Percentiles rank a stretch among this genome's conserved stretches.
Evolutionary conservation across 2,329 filamentous ascomycete species (phyloP).

Genomic region (Zymoseptoria ardabiliae): DNA sequence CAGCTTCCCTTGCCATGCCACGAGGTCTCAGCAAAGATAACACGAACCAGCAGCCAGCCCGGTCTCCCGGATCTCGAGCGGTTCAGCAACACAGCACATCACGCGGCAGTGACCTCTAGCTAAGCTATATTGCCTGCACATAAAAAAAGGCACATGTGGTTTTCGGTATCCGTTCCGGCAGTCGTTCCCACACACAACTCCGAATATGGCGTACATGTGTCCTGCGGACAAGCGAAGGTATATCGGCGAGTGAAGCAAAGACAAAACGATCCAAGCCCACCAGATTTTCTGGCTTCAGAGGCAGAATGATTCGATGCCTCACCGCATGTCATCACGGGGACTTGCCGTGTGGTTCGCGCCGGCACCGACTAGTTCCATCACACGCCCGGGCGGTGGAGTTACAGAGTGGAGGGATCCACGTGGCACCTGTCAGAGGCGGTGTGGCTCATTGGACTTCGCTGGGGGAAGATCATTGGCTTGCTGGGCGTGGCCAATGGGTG

Average conservation of each 20-base stretch:
- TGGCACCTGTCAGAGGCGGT: neutral
- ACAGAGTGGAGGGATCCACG: neutral
- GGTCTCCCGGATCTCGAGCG: no score
- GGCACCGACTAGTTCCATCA: neutral
- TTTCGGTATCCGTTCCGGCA: no score
- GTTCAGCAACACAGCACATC: no score
- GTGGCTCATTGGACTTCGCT: neutral
- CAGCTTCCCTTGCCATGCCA: no score
- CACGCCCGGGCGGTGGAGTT: neutral
- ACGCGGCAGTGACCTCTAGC: no score
- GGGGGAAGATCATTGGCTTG: neutral
- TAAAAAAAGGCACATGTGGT: no score
- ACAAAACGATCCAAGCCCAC: neutral
- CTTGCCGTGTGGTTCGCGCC: neutral
- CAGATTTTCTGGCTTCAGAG: no score
- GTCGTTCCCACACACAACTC: no score
- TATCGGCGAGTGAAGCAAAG: neutral
- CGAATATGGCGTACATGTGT: no score
- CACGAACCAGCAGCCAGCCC: no score
- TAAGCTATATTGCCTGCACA: no score
- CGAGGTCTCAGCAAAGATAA: no score
- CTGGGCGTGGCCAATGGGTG: neutral
- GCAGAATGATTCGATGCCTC: neutral
- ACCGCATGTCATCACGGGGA: neutral
- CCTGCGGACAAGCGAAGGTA: neutral